These are phyloP conservation scores for Basipetospora chlamydospora DNA, from an alignment of 2,329 filamentous ascomycete species.

Conservation along the genomic window DNA sequence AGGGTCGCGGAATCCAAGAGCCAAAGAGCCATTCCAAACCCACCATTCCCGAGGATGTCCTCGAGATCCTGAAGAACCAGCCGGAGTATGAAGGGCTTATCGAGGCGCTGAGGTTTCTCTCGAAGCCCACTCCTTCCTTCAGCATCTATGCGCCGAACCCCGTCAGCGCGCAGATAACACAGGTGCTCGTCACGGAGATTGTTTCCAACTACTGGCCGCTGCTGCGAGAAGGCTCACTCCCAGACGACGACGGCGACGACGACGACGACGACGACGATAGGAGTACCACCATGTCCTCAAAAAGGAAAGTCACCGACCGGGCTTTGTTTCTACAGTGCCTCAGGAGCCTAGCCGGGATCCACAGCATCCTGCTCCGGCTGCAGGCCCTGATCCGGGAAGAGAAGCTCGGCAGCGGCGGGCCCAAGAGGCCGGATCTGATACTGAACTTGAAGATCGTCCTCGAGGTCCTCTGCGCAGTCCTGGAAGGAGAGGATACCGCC, in stretches of 20 bases:
- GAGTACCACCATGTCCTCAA: conserved; percentile 4
- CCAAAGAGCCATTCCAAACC: neutral
- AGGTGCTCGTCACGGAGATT: conserved; percentile 51
- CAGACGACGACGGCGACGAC: conserved; percentile 7
- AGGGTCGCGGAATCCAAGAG: neutral
- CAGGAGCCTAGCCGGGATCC: conserved; percentile 60
- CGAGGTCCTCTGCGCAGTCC: conserved; percentile 22
- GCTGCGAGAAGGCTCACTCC: conserved; percentile 31
- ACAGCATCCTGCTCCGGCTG: conserved; percentile 59
- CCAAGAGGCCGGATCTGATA: conserved; percentile 24
- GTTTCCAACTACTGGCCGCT: conserved; percentile 70
- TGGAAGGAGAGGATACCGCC: conserved; percentile 23
- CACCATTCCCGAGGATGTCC: conserved; percentile 37
- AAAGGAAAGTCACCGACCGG: conserved; percentile 19
- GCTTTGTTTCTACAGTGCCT: conserved; percentile 49
- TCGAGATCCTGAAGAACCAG: conserved; percentile 46
- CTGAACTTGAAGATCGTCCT: conserved; percentile 30
- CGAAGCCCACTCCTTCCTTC: conserved; percentile 13
- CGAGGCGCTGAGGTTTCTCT: conserved; percentile 37
- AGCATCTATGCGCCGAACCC: conserved; percentile 38
- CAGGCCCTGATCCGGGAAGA: conserved; percentile 42
- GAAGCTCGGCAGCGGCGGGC: conserved; percentile 21
- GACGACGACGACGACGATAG: too few relatives aligned
- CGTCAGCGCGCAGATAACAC: conserved; percentile 32
- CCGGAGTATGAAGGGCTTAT: conserved; percentile 45